Percentiles rank a stretch among this genome's conserved stretches.
These are phyloP conservation scores for Phytophthora multivora DNA, from an alignment of 352 stramenopile species.

Conservation along the genomic window DNA sequence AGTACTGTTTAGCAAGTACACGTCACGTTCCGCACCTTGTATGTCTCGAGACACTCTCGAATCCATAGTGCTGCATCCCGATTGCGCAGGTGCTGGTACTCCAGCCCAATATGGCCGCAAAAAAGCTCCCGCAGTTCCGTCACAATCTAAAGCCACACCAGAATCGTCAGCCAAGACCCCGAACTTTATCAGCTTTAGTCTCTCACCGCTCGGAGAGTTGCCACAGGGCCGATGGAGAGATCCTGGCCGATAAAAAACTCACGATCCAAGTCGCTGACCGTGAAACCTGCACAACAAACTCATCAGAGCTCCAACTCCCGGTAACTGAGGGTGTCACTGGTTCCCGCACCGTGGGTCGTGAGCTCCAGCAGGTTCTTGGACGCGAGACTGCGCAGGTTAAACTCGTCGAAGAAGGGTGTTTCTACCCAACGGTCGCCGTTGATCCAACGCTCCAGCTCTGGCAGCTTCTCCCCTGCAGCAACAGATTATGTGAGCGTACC, in stretches of 20 bases:
- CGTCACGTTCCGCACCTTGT: slow-evolving; percentile 44
- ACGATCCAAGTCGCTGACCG: slow-evolving; percentile 86
- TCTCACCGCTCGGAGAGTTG: slow-evolving; percentile 66
- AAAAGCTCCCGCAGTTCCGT: slow-evolving; percentile 95
- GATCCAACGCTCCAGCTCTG: slow-evolving; percentile 86
- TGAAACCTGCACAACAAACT: slow-evolving; percentile 76
- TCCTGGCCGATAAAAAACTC: slow-evolving; percentile 93
- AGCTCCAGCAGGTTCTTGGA: slow-evolving; percentile 86
- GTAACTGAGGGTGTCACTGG: neutral
- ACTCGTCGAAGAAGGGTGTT: slow-evolving; percentile 88
- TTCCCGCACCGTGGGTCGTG: slow-evolving; percentile 65
- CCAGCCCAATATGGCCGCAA: slow-evolving; percentile 95
- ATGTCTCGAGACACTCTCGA: slow-evolving; percentile 62
- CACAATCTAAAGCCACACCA: slow-evolving; percentile 88
- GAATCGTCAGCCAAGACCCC: slow-evolving; percentile 7
- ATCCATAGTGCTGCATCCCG: slow-evolving; percentile 89
- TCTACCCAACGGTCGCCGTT: slow-evolving; percentile 86
- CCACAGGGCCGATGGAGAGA: slow-evolving; percentile 79
- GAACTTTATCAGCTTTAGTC: neutral
- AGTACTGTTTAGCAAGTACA: neutral
- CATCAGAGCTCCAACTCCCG: neutral
- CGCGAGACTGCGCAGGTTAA: slow-evolving; percentile 82
- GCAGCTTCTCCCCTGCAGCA: slow-evolving; percentile 71
- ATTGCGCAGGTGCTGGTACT: slow-evolving; percentile 99
- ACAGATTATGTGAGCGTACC: neutral